These are phyloP conservation scores for Talaromyces amestolkiae DNA, from an alignment of 2,329 filamentous ascomycete species.

Conservation along the genomic window DNA sequence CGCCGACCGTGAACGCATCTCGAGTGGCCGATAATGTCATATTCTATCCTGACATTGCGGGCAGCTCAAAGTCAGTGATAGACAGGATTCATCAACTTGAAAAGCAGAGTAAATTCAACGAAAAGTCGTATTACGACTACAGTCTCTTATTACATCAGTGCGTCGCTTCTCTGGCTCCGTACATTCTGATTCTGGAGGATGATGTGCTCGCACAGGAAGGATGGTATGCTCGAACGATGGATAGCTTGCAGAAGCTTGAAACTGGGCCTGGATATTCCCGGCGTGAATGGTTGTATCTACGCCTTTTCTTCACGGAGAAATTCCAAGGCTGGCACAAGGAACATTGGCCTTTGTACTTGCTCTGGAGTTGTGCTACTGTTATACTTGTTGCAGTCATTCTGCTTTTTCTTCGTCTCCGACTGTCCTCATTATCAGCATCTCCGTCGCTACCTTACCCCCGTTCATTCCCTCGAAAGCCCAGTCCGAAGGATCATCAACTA, in stretches of 20 bases:
- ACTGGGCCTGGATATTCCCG: slow-evolving; percentile 23
- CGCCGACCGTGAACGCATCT: slow-evolving; percentile 40
- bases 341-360: slow-evolving; percentile 39
- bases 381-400: background rate
- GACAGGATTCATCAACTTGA: slow-evolving; percentile 38
- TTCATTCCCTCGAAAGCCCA: background rate
- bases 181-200: slow-evolving; percentile 48
- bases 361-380: slow-evolving; percentile 30
- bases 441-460: slow-evolving; percentile 22
- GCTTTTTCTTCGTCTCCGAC: slow-evolving; percentile 10
- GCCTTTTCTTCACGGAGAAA: slow-evolving; percentile 48
- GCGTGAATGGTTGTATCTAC: slow-evolving; percentile 35
- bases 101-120: slow-evolving; percentile 29
- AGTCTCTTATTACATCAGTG: slow-evolving; percentile 44
- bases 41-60: slow-evolving; percentile 35
- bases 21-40: slow-evolving; percentile 43
- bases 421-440: slow-evolving; percentile 22
- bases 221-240: slow-evolving; percentile 45
- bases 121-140: slow-evolving; percentile 49
- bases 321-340: slow-evolving; percentile 48
- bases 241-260: slow-evolving; percentile 36
- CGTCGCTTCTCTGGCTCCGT: slow-evolving; percentile 36
- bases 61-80: slow-evolving; percentile 26
- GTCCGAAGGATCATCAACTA: background rate
- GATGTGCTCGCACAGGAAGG: slow-evolving; percentile 49